Evolutionary conservation across 2,329 filamentous ascomycete genomes (phyloP).

Genomic region (Fusarium nematophilum): DNA sequence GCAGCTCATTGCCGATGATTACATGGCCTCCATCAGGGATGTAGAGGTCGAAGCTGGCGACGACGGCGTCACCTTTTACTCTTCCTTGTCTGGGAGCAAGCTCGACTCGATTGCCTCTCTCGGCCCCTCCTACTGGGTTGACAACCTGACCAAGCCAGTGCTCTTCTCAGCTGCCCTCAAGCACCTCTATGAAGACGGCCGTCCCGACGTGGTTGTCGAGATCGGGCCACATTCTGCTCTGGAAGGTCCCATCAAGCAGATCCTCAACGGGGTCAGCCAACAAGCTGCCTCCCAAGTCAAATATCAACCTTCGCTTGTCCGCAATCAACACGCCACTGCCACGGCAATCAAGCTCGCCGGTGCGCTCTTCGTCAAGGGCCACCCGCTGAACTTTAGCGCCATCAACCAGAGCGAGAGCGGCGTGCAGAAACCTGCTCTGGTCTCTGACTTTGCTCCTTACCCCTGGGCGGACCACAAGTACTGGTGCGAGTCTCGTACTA

Average conservation of each 20-base stretch:
- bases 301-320: too few relatives aligned
- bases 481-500: constrained; percentile 61
- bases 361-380: too few relatives aligned
- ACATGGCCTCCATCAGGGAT: constrained; percentile 50
- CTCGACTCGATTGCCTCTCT: constrained; percentile 49
- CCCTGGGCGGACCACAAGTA: constrained; percentile 60
- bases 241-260: constrained; percentile 62
- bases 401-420: too few relatives aligned
- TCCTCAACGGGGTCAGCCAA: constrained; percentile 57
- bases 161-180: constrained; percentile 51
- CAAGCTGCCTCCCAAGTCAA: constrained; percentile 44
- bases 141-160: constrained; percentile 55
- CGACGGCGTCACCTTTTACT: constrained; percentile 37
- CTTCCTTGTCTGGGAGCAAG: constrained; percentile 48
- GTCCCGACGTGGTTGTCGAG: constrained; percentile 52
- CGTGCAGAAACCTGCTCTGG: constrained; percentile 35
- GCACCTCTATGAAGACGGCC: not conserved
- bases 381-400: too few relatives aligned
- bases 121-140: constrained; percentile 58
- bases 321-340: too few relatives aligned
- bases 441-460: constrained; percentile 60
- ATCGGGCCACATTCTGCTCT: constrained; percentile 62
- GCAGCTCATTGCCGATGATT: constrained; percentile 61
- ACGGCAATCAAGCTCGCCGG: too few relatives aligned
- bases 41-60: constrained; percentile 40